Conservation (phyloP, 768 basidiomycete species). For the Gelatoporia subvermispora region DNA sequence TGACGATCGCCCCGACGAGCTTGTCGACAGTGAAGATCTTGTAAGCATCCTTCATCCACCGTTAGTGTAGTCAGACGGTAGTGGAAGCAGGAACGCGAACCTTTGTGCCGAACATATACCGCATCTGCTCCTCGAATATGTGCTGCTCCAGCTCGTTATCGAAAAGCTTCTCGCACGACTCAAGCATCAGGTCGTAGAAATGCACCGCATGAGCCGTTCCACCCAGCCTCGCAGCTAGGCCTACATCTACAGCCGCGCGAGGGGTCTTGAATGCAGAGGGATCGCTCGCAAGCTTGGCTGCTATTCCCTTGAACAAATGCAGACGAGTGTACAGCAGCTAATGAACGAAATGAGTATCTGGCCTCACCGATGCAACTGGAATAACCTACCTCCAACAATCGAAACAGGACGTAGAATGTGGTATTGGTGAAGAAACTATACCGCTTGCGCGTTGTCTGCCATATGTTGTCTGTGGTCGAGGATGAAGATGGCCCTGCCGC, state of each 20-base stretch:
- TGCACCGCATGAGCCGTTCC: slow-evolving; percentile 44
- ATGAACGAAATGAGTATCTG: not conserved
- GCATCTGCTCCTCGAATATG: slow-evolving; percentile 87
- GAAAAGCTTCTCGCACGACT: slow-evolving; percentile 85
- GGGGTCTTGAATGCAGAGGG: slow-evolving; percentile 23
- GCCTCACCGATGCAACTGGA: not conserved
- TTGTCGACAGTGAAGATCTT: slow-evolving; percentile 94
- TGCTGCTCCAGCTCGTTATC: slow-evolving; percentile 87
- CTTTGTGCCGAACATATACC: slow-evolving; percentile 81
- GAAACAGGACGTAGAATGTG: slow-evolving; percentile 78
- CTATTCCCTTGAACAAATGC: slow-evolving; percentile 70
- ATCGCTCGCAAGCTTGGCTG: slow-evolving; percentile 39
- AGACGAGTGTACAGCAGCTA: slow-evolving; percentile 71
- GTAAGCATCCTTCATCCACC: slow-evolving; percentile 58
- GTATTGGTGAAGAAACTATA: slow-evolving; percentile 86
- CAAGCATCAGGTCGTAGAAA: slow-evolving; percentile 80
- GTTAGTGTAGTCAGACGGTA: not conserved
- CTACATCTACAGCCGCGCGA: slow-evolving; percentile 35
- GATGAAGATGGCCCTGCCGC: slow-evolving; percentile 6
- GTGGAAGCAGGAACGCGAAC: slow-evolving; percentile 30
- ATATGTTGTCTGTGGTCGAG: slow-evolving; percentile 15
- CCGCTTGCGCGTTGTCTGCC: slow-evolving; percentile 37
- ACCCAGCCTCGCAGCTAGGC: slow-evolving; percentile 24
- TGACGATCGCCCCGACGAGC: slow-evolving; percentile 81
- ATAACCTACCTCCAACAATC: slow-evolving; percentile 74